Evolutionary conservation across 202 grass and related monocot species (phyloP), one percentile per base, ranked within the genome.

Genomic region (Miscanthus sacchariflorus): DNA sequence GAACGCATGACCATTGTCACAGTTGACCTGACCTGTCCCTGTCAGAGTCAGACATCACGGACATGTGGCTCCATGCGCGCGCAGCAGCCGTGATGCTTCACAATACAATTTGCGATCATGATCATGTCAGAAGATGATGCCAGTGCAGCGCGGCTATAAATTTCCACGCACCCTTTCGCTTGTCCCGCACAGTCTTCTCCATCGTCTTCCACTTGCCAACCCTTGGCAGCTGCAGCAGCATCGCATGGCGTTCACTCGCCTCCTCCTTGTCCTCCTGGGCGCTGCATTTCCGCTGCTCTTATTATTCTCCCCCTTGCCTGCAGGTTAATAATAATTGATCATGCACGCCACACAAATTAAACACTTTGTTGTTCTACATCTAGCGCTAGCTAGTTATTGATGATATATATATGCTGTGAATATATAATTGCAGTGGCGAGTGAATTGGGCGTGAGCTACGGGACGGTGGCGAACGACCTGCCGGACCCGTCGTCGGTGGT

Each of bases 391-490:
- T 38, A 39, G 38, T 39, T 39, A 39, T 39, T 39, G 38, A 39
- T 39, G 38, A 39, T 39, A 39, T 39, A 39, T 42, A 42, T 42
- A 42, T 42, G 40, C 5, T 42, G 40, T 42, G 7, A 8, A 8
- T 42, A 42, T 42, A 42, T 42, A 9, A 42, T 23, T 12, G 1
- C 88, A 89, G 91, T 88, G 24, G 90, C 70, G 3, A 79, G 92
- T 6, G 77, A 72, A 38, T 67, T 93, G 40, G 95, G 95, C 14
- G 92, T 97, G 10, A 88, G 82, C 92, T 97, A 94, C 15, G 95
- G 95, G 0, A 80, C 46, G 68, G 76, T 84, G 17, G 95, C 70
- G 1, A 82, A 88, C 15, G 78, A 94, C 79, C 90, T 94, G 30
- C 87, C 87, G 6, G 5, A 83, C 12, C 74, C 78, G 4, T 0